Base-by-base conservation (phyloP, 2,329 filamentous ascomycete genomes). In the Daldinia sp. region DNA sequence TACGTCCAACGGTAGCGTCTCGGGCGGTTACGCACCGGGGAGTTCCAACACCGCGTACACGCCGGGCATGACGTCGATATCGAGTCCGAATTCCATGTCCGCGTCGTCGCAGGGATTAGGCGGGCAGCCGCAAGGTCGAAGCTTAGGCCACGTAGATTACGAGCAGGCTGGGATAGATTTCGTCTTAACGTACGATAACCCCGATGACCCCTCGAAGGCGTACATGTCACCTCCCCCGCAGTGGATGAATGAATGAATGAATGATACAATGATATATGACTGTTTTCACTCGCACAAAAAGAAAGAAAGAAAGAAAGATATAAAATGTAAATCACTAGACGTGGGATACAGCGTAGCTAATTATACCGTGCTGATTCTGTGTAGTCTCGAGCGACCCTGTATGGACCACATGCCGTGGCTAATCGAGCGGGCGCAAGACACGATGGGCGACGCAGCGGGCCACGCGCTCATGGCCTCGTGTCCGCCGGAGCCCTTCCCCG, bases 381-480 rank as follows among this genome's bases (percentile, higher is more conserved):
- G 84, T 90, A 91, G 85, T 75, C 90, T 96, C 77, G 94, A 97
- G 82, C 91, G 90, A 75, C 92, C 94, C 53, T 98, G 95, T 82
- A 96, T 96, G 86, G 88, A 93, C 71, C 93, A 97, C 78, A 85
- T 94, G 79, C 91, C 93, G 70, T 92, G 89, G 78, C 83, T 96
- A 64, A 81, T 94, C 69, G 88, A 87, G 71, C 80, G 83, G 70
- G 78, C 81, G 56, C 79, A 75, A 70, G 82, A 87, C 57, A 81
- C 85, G 54, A 89, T 90, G 67, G 85, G 75, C 70, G 82, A 87
- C 57, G 81, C 85, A 54, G 89, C 90, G 67, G 85, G 94, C 37
- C 95, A 99, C 77, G 94, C 92, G 3, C 82, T 98, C 69, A 98
- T 98, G 94, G 91, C 92, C 13, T 91, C 91, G 13, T 96, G 92